Evolutionary conservation across 2,329 filamentous ascomycete species (phyloP), one percentile per base, ranked within the genome.

Genomic region (Diaporthe sp.): DNA sequence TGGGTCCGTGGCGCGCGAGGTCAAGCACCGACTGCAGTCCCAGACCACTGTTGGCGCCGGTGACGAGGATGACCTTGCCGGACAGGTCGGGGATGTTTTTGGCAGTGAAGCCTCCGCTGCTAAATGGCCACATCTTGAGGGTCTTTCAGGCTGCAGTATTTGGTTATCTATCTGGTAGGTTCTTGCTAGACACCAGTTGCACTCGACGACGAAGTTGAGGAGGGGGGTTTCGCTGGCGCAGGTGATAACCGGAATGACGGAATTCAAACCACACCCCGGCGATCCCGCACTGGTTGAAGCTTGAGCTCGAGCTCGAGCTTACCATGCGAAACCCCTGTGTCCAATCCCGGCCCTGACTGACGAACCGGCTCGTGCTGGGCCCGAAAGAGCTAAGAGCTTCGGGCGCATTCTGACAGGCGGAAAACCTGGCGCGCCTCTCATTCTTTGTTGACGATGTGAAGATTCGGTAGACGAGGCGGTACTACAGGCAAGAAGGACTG

Each of bases 11-110:
- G 67, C 82, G 82, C 31, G 86, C 83, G 8, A 87, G 81, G 25
- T 86, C 82, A 17, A 86, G 79, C 58, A 87, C 79, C n/a, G 84
- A 83, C 77, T 86, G 83, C 75, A 84, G 85, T 34, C 89, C 88
- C 0, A 90, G 83, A 0, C 88, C 88, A n/a, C 83, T 81, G 73
- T 87, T 89, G 72, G 85, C 87, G 58, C 87, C 87, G 0, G 87
- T 89, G 49, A 89, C 83, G 34, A 89, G 81, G 71, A 88, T 85
- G 17, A 86, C 84, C 75, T 87, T 85, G 65, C 81, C 83, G 2
- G 78, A 69, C 39, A 86, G 82, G 8, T 82, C 80, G 49, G 85
- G 85, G 31, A 88, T 86, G 75, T 86, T 82, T 0, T 78, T 78
- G 2, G 82, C 79, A 22, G 82, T 80, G 77, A 85, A 85, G n/a